A percentile compares a stretch with the other conserved stretches of the same genome.
These are phyloP conservation scores for Wickerhamomyces sp. DNA, from an alignment of 1,139 yeast species.

Conservation along the genomic window DNA sequence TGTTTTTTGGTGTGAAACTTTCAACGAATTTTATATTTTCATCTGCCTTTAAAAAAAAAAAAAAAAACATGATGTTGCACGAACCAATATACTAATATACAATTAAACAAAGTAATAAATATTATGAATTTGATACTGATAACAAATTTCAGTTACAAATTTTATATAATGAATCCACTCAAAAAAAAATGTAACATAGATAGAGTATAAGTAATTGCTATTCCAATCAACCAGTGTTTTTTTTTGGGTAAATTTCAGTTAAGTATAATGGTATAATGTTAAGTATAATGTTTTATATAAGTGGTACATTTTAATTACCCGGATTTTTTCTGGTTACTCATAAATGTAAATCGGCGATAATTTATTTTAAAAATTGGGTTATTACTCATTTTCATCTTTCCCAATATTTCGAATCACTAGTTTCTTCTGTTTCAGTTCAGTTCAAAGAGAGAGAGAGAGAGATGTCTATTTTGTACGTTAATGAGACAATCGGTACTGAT, in stretches of 20 bases:
- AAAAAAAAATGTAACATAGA: too few species aligned
- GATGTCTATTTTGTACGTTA: conserved; percentile 44
- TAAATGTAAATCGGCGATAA: too few species aligned
- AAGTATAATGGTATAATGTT: too few species aligned
- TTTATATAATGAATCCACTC: too few species aligned
- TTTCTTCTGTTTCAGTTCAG: background rate
- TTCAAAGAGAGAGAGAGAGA: background rate
- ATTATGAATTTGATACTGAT: background rate
- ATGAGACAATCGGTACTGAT: conserved; percentile 71
- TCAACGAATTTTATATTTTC: background rate
- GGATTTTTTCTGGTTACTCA: background rate
- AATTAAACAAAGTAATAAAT: background rate
- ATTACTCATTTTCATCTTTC: too few species aligned
- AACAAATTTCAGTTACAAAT: too few species aligned
- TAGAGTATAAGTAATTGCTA: too few species aligned
- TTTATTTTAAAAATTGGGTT: too few species aligned
- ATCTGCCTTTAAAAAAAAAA: conserved; percentile 3
- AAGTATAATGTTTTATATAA: too few species aligned
- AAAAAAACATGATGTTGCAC: background rate
- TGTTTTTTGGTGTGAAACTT: conserved; percentile 2
- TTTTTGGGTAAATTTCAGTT: too few species aligned
- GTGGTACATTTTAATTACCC: background rate
- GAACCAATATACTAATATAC: background rate
- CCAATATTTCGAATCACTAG: background rate
- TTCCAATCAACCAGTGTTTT: too few species aligned